These are phyloP conservation scores for Coemansia sp. DNA, from an alignment of 192 early-diverging fungal species.

Conservation along the genomic window DNA sequence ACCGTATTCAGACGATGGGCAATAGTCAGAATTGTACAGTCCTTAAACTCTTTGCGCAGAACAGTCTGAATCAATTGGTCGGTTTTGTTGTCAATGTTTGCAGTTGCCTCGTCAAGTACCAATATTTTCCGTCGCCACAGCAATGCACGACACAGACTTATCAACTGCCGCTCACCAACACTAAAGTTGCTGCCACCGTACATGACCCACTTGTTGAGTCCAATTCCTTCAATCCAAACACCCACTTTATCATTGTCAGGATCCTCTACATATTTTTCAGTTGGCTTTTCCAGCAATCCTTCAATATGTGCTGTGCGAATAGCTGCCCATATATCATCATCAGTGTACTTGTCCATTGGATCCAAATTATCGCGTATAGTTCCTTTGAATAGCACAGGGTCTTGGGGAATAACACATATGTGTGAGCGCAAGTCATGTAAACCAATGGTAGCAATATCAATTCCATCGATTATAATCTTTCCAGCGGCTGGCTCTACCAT, in stretches of 20 bases:
- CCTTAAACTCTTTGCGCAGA: slow-evolving; percentile 44
- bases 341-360: slow-evolving; percentile 56
- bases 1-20: slow-evolving; percentile 71
- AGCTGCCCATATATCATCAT: slow-evolving; percentile 65
- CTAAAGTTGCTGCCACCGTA: slow-evolving; percentile 66
- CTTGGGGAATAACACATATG: no score
- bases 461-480: no score
- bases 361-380: slow-evolving; percentile 71
- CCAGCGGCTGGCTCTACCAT: slow-evolving; percentile 60
- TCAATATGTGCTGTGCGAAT: slow-evolving; percentile 46
- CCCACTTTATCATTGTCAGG: slow-evolving; percentile 4
- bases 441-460: no score
- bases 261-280: slow-evolving; percentile 8
- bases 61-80: slow-evolving; percentile 65
- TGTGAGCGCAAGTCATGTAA: no score
- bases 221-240: slow-evolving; percentile 9
- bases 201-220: slow-evolving; percentile 23
- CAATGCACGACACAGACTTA: slow-evolving; percentile 62
- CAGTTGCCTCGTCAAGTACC: slow-evolving; percentile 76
- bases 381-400: no score
- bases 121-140: slow-evolving; percentile 66
- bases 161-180: slow-evolving; percentile 68
- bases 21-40: slow-evolving; percentile 59
- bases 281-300: slow-evolving; percentile 39
- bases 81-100: slow-evolving; percentile 57